Evolutionary conservation across 305 asterid species (phyloP), one percentile per base, ranked within the genome.

Genomic region (Fraxinus sp.): DNA sequence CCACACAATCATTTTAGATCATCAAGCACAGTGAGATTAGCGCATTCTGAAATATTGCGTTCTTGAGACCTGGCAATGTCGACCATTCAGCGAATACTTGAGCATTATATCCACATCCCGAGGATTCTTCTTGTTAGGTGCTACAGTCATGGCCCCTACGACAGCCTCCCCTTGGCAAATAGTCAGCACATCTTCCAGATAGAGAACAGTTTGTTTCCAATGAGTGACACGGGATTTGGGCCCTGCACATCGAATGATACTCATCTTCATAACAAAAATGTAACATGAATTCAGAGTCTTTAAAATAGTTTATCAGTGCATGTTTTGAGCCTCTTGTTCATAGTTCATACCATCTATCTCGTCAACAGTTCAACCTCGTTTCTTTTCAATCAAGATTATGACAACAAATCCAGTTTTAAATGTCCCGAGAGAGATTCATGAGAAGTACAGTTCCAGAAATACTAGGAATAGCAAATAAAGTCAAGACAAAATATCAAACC

Each of bases 141-240:
- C 86, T 80, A 96, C 98, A 0, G 94, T 89, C 91, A 96, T 73
- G 81, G 89, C 89, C 36, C 99, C 98, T 0, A 36, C 81, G 70
- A 96, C 55, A 4, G 96, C 80, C 87, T 96, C 99, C 82, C 98
- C 99, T 88, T 91, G 83, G 85, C 98, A 92, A 39, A 96, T 82
- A 7, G 93, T 90, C 59, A 96, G 81, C 88, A 91, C 97, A 24
- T 96, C 98, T 87, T 96, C 99, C 10, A 96, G 92, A 93, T 94
- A 94, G 0, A 96, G 92, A 7, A 94, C 93, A 0, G 99, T 94
- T 85, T 94, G 99, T 85, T 94, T 96, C 99, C 99, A 96, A 86
- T 96, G 99, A 66, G 99, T 96, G 57, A 88, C 84, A 32, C 95
- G 95, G 4, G 98, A 94, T 81, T 91, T 96, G 44, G 99, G 98